These are phyloP conservation scores for Salinomyces thailandicus DNA, from an alignment of 2,329 filamentous ascomycete genomes.

Conservation along the genomic window DNA sequence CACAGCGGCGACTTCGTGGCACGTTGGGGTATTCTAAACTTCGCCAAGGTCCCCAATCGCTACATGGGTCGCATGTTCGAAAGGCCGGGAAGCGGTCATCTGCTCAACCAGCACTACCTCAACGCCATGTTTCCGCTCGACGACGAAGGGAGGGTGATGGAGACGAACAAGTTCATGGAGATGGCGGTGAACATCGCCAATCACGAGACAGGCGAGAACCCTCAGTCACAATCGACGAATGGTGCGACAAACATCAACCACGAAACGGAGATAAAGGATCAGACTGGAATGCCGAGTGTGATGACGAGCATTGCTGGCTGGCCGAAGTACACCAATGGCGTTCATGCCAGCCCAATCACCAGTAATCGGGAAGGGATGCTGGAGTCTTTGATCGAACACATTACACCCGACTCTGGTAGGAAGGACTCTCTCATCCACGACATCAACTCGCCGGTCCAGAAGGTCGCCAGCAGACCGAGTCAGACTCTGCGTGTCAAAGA, in stretches of 20 bases:
- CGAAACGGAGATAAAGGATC: neutral
- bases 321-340: neutral
- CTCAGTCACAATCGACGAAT: neutral
- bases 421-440: neutral
- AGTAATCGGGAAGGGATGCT: neutral
- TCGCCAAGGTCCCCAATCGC: neutral
- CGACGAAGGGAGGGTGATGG: neutral
- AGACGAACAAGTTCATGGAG: constrained; percentile 1
- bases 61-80: neutral
- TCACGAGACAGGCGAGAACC: neutral
- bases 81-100: neutral
- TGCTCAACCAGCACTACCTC: neutral
- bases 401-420: neutral
- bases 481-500: neutral
- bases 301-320: too few relatives aligned
- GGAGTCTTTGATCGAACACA: neutral
- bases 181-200: neutral
- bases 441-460: neutral
- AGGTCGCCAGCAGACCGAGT: neutral
- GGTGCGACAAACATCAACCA: neutral
- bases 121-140: constrained; percentile 1
- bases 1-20: constrained; percentile 1
- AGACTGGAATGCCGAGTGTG: neutral
- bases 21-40: constrained; percentile 1
- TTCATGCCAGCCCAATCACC: neutral